Evolutionary conservation across 768 basidiomycete species (phyloP).

Genomic region (Boletus rufocinnamomeus): DNA sequence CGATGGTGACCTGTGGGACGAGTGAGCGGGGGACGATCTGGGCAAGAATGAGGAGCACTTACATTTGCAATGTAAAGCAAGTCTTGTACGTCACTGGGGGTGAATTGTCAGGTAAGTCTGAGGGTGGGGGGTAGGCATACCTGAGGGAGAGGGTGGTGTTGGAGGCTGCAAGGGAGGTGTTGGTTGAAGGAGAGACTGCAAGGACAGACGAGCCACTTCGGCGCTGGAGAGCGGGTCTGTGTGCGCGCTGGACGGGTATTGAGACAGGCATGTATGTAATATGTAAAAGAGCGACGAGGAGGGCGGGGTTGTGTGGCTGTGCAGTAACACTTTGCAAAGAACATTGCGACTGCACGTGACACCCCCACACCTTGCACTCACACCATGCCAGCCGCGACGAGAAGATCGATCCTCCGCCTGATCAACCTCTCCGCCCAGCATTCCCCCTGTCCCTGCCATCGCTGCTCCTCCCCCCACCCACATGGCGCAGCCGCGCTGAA

Average conservation of each 20-base stretch:
- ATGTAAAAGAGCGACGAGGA: slow-evolving; percentile 12
- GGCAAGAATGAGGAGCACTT: slow-evolving; percentile 29
- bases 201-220: slow-evolving; percentile 37
- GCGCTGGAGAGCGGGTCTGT: slow-evolving; percentile 36
- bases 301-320: slow-evolving; percentile 19
- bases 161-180: slow-evolving; percentile 3
- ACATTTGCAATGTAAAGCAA: slow-evolving; percentile 80
- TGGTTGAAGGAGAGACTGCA: slow-evolving; percentile 26
- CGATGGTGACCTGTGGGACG: slow-evolving; percentile 60
- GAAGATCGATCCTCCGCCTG: slow-evolving; percentile 67
- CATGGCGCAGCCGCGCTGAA: slow-evolving; percentile 50
- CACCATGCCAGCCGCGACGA: slow-evolving; percentile 48
- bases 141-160: slow-evolving; percentile 24
- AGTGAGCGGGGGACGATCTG: background rate
- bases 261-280: slow-evolving; percentile 46
- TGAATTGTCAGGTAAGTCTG: slow-evolving; percentile 16
- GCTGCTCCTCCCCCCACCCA: slow-evolving; percentile 44
- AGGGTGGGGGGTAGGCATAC: slow-evolving; percentile 5
- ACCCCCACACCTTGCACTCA: background rate
- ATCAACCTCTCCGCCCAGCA: slow-evolving; percentile 71
- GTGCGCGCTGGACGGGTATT: slow-evolving; percentile 50
- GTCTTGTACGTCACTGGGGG: slow-evolving; percentile 66
- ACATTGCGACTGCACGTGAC: slow-evolving; percentile 7
- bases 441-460: slow-evolving; percentile 78
- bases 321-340: background rate